Evolutionary conservation across 2,329 filamentous ascomycete species (phyloP), one percentile per base, ranked within the genome.

Genomic region (Blastomyces emzantsi): DNA sequence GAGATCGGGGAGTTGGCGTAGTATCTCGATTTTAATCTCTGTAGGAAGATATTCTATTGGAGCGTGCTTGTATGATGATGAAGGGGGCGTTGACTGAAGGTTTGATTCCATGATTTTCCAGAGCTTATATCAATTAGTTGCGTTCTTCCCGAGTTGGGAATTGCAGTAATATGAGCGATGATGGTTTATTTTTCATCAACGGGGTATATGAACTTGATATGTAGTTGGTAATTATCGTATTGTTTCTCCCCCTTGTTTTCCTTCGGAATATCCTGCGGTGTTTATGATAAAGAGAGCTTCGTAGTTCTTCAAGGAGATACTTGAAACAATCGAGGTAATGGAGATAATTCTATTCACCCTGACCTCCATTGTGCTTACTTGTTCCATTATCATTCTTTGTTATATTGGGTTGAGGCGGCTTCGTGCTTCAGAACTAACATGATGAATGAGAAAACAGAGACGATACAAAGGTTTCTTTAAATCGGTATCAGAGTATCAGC

Each of bases 251-350:
- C 9, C 9, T 39, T 2, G 28, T 39, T 39, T 13, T 28, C 49
- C 17, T 30, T 52, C 13, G 25, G 49, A 52, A 28, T 52, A 52
- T 25, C 13, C 49, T 17, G 22, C 2, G 6, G 25, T 3, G 49
- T 52, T 30, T 52, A 30, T 52, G 15, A 52, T 30, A 25, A 17
- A 52, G 25, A 30, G 49, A 7, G 25, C 25, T 5, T 52, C 22
- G 25, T 51, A 25, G 13, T 11, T 51, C 47, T 51, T 25, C 13
- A 52, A 8, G 25, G 49, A 15, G 25, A 15, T 19, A 52, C 25
- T 52, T 52, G 49, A 52, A 52, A 52, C 49, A 52, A 52, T 52
- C 49, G 15, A 52, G 49, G 49, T 52, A 52, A 52, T 30, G 25
- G 49, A 28, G 15, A 51, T 28, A 52, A 52, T 52, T 15, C 49